Base-by-base conservation (phyloP, 2,329 filamentous ascomycete genomes). In the Trichoderma pleuroti region DNA sequence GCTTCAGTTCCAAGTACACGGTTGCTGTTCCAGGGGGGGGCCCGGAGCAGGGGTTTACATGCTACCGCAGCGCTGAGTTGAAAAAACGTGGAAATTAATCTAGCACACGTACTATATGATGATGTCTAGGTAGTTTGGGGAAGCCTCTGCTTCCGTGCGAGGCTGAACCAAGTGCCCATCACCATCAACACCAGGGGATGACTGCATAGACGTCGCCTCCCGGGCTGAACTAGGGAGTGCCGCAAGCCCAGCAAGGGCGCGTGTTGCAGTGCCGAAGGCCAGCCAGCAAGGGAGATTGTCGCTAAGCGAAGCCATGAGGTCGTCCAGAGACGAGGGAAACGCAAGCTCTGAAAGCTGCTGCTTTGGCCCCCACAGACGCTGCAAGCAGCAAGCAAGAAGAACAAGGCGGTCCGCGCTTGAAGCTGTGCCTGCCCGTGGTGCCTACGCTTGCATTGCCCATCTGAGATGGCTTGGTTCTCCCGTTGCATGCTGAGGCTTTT, bases 231-330 rank as follows among this genome's bases (percentile, higher is more conserved):
- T 59, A 60, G 28, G 64, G 36, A 68, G 64, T 68, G 64, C 64
- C 64, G 52, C 64, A 67, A 57, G 64, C 64, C 64, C 64, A 57
- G 16, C 64, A 8, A 46, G 64, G 64, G 52, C 64, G 64, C 64
- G 36, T 60, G 54, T 36, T 64, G 64, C 52, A 68, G 52, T 68
- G 64, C 54, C 64, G 64, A 21, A 34, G 24, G 36, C 54, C 34
- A 39, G 24, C 52, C 52, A 34, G 64, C 34, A 46, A 59, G 54
- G 64, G 26, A 68, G 52, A 42, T 32, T 34, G 54, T 32, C 36
- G 64, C 54, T 68, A 68, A 68, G 64, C 64, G 64, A 68, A 24
- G 64, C 64, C 64, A 60, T 68, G 54, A 68, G 64, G 54, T 34
- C 28, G 49, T 66, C 32, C 49, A 66, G 26, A 39, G n/a, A 24